Conservation (phyloP, 2,329 filamentous ascomycete genomes). For the Penicillium polonicum region DNA sequence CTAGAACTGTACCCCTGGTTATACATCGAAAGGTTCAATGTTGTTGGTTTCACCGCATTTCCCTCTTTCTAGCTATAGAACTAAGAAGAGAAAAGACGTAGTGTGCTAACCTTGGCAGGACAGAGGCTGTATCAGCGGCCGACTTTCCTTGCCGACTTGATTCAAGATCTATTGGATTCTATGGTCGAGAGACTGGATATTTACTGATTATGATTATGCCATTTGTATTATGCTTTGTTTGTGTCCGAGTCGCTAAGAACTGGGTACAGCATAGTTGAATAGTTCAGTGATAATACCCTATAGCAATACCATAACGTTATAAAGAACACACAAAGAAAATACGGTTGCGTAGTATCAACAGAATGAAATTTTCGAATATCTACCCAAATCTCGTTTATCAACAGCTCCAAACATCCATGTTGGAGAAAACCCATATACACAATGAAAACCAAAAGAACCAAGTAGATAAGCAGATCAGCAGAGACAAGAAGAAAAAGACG, state of each 20-base stretch:
- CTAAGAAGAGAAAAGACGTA: too few species aligned
- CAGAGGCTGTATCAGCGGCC: too few species aligned
- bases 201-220: background rate
- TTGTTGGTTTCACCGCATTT: too few species aligned
- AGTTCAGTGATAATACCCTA: background rate
- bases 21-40: background rate
- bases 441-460: slow-evolving; percentile 2
- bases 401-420: slow-evolving; percentile 14
- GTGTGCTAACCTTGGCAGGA: too few species aligned
- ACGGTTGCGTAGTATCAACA: background rate
- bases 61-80: too few species aligned
- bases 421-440: slow-evolving; percentile 17
- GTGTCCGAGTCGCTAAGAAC: background rate
- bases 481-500: slow-evolving; percentile 16
- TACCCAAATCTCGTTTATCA: slow-evolving; percentile 14
- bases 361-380: slow-evolving; percentile 10
- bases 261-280: background rate
- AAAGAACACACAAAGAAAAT: background rate
- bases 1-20: background rate
- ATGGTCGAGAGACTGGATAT: too few species aligned
- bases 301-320: background rate
- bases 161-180: too few species aligned
- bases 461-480: background rate
- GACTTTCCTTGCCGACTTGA: too few species aligned
- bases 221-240: background rate